phyloP scores from a whole-genome alignment of 2,329 filamentous ascomycete species.

The Fusarium sp. region DNA sequence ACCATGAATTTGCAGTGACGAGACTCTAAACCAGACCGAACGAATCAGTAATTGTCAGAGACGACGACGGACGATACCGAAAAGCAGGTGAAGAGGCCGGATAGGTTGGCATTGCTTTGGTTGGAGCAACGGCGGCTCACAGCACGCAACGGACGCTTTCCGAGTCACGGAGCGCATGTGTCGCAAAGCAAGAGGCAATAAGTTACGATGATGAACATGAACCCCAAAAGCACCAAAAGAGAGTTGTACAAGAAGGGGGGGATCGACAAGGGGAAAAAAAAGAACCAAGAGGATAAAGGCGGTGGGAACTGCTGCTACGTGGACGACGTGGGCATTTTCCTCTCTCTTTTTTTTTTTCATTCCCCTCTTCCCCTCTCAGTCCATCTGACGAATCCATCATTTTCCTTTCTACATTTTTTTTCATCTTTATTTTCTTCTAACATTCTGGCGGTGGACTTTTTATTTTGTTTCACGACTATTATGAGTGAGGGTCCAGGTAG shows the following conservation, averaged over 20 bases:
- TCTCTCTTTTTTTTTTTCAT: conserved; percentile 2
- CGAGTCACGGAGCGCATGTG: conserved; percentile 20
- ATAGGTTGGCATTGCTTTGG: neutral
- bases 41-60: conserved; percentile 13
- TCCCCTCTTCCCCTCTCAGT: conserved; percentile 4
- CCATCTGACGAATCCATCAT: conserved; percentile 2
- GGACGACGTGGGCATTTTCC: conserved; percentile 12
- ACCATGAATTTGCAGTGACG: conserved; percentile 24
- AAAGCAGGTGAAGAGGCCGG: neutral
- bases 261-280: conserved; percentile 12
- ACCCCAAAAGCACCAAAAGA: conserved; percentile 3
- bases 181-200: conserved; percentile 1
- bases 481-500: conserved; percentile 4
- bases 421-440: neutral
- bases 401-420: neutral
- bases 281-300: conserved; percentile 22
- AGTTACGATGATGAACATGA: conserved; percentile 18
- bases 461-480: conserved; percentile 11
- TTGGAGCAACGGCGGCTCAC: conserved; percentile 28
- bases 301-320: conserved; percentile 9
- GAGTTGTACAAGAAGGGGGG: conserved; percentile 10
- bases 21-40: conserved; percentile 22
- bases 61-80: conserved; percentile 12
- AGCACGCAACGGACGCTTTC: conserved; percentile 16
- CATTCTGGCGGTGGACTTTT: conserved; percentile 10